Evolutionary conservation across 495 filamentous ascomycete species (phyloP), one percentile per base, ranked within the genome.

Genomic region (Aspergillus olivimuriae): DNA sequence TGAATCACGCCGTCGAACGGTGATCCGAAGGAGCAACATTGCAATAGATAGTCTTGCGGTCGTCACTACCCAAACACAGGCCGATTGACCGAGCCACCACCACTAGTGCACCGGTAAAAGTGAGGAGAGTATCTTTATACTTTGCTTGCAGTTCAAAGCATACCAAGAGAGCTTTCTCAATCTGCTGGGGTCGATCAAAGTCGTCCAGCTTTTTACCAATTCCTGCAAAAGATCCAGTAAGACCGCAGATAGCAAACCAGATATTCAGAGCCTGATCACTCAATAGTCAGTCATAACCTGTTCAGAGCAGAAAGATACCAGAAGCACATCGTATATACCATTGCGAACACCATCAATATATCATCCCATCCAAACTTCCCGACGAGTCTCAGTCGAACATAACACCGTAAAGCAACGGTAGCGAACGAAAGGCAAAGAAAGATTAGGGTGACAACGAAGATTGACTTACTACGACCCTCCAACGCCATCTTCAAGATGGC

Each of bases 111-210:
- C 2, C 19, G 11, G 12, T 30, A 7, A 30, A 20, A 6, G 20
- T 21, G 20, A 38, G 16, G 7, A 2, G 19, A 5, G 18, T 22
- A 20, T n/a, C 14, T 38, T 22, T 8, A 7, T n/a, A 4, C 19
- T 20, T 6, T 4, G 1, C 14, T 38, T 38, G 14, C 18, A 22
- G 7, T 9, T 20, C 8, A 14, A 20, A 22, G n/a, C 35, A 3
- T 38, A 38, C 35, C 16, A 38, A 38, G 19, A 38, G 18, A 19
- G 35, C 35, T 12, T 38, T 38, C 19, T 38, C 35, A 38, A 38
- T 38, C 10, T 38, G 17, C 11, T 38, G 35, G 16, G 35, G 35
- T 14, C 35, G 35, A 38, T 38, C 35, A 38, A 38, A 38, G 18
- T 38, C 35, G 7, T 20, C 16, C 14, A 38, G 14, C 14, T 38